Percentiles rank a stretch among this genome's conserved stretches.
Evolutionary conservation across 352 stramenopile genomes (phyloP).

Genomic region (Pilasporangium apinafurcum): DNA sequence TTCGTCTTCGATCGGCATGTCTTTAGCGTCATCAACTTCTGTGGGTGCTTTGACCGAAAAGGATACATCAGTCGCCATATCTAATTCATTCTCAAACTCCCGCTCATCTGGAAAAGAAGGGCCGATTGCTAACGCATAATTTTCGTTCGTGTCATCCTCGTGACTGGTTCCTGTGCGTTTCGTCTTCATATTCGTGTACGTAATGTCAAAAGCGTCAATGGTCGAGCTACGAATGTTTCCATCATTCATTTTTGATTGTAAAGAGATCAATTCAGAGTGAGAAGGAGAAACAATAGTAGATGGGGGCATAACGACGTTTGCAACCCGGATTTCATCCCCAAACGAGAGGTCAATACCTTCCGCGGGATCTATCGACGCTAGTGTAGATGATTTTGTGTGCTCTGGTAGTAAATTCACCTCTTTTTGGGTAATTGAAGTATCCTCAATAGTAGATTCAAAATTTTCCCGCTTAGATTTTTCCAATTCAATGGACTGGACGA

Average conservation of each 20-base stretch:
- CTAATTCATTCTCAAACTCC: constrained; percentile 38
- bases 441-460: no score
- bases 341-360: constrained; percentile 15
- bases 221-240: constrained; percentile 4
- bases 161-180: constrained; percentile 3
- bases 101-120: constrained; percentile 40
- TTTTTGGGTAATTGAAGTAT: no score
- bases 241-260: constrained; percentile 14
- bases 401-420: no score
- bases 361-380: constrained; percentile 1
- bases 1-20: constrained; percentile 4
- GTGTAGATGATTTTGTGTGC: not conserved
- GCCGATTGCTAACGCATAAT: constrained; percentile 16
- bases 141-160: not conserved
- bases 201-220: constrained; percentile 43
- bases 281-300: constrained; percentile 14
- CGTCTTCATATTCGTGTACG: constrained; percentile 46
- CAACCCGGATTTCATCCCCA: constrained; percentile 23
- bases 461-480: constrained; percentile 2
- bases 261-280: constrained; percentile 6
- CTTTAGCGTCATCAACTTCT: not conserved
- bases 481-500: constrained; percentile 14
- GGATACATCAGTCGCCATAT: constrained; percentile 16
- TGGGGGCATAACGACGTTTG: constrained; percentile 16
- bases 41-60: constrained; percentile 21